Evolutionary conservation across 179 eudicot genomes (phyloP), one percentile per base, ranked within the genome.

Genomic region (Heliamphora pulchella): DNA sequence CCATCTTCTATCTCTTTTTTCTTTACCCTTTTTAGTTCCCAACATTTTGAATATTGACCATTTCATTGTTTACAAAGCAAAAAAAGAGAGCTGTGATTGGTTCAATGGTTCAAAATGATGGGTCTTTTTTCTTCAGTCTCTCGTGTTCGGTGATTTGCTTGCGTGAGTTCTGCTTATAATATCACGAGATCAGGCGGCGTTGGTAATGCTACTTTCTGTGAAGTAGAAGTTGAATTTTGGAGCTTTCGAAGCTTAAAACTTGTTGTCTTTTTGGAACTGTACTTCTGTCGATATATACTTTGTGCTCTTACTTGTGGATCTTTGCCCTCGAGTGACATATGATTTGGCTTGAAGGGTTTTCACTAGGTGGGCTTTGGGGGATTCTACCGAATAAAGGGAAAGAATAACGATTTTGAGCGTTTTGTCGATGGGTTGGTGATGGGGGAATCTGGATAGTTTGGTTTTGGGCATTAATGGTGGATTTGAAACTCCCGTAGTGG

Each of bases 391-490:
- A 77, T 51, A 83, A 62, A 59, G 47, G 43, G 75, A 58, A 47
- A 67, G 80, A 75, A 75, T 81, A 79, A 31, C 55, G 47, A 74
- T 31, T 55, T 72, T 76, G 71, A 57, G 55, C 50, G 58, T 14
- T 58, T 47, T 17, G 48, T 15, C 66, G 11, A 50, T 67, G 73
- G 50, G 65, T n/a, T 43, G 8, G 55, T 77, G 14, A 58, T 44
- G 14, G 43, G 57, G 74, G 47, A 77, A 61, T 81, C 13, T 77
- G 68, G 81, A 76, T 83, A 80, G 79, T 70, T 84, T 86, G 85
- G 78, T 68, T 69, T 63, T 72, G 88, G 80, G 65, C 69, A 67
- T 20, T 82, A 41, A 63, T 64, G 2, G 64, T 75, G 50, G 50
- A 4, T 58, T 46, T 73, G 2, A 18, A 54, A 55, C 72, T 13